Conservation (phyloP, 2,329 filamentous ascomycete genomes). For the Xylariaceae sp. region DNA sequence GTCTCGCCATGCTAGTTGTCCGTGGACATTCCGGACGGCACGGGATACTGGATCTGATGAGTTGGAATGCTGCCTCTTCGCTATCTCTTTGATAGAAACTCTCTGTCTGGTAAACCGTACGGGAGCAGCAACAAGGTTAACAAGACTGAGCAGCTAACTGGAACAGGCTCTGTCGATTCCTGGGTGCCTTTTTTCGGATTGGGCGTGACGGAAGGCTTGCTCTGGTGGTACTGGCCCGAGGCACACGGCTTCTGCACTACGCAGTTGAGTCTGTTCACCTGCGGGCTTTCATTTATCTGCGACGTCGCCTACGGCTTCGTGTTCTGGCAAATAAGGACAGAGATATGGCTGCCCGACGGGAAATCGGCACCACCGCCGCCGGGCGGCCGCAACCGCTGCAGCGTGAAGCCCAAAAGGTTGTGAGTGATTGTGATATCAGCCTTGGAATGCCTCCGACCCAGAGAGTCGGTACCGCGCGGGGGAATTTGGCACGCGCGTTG, state of each 20-base stretch:
- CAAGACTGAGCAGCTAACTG: background rate
- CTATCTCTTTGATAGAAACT: background rate
- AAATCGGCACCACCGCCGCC: slow-evolving; percentile 17
- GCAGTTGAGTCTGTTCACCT: slow-evolving; percentile 40
- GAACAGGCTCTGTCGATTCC: slow-evolving; percentile 43
- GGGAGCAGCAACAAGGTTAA: too few species aligned
- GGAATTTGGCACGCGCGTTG: too few species aligned
- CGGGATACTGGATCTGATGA: slow-evolving; percentile 47
- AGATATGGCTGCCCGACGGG: slow-evolving; percentile 37
- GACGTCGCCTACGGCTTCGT: slow-evolving; percentile 34
- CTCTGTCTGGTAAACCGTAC: background rate
- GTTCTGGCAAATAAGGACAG: slow-evolving; percentile 38
- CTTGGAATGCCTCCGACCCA: too few species aligned
- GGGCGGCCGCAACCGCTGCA: background rate
- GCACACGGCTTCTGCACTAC: slow-evolving; percentile 45
- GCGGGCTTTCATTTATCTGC: slow-evolving; percentile 36
- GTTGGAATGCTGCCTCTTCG: slow-evolving; percentile 18
- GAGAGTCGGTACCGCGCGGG: too few species aligned
- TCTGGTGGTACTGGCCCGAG: slow-evolving; percentile 51
- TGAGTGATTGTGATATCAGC: too few species aligned
- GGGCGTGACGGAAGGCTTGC: slow-evolving; percentile 34
- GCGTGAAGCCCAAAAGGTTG: background rate
- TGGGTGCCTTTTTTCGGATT: slow-evolving; percentile 42
- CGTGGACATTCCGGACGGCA: slow-evolving; percentile 46
- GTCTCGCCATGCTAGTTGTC: slow-evolving; percentile 41